Evolutionary conservation across 208 protist species (phyloP), one percentile per base, ranked within the genome.

Genomic region (Leishmania tropica): DNA sequence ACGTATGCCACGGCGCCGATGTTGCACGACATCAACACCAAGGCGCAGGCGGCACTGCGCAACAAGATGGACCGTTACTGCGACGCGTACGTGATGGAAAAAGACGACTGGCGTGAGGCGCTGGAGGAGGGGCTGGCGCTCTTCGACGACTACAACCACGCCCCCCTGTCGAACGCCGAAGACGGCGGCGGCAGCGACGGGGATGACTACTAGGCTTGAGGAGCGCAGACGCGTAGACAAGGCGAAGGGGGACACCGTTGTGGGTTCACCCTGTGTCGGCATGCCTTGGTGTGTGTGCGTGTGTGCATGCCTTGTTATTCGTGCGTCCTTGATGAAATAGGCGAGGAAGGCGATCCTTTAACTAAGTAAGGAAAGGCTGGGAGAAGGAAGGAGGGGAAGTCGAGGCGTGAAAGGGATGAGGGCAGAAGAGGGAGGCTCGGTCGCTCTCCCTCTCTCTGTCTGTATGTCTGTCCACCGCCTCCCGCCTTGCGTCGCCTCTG

Each of bases 61-160:
- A 64, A 83, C 73, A 86, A 85, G 56, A 78, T 77, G 64, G 85
- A 95, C 62, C 51, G 85, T 1, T 90, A 93, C 84, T 83, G 86
- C 54, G 81, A 67, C 3, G 64, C 81, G 0, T 97, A 97, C 82
- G 70, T 76, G 17, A 90, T 97, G 82, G 89, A 95, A 60, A 83
- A 78, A 45, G 94, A 97, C 47, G 92, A 96, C 48, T 97, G 94
- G 94, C 79, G 51, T 58, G 94, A 97, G 81, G 68, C 68, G 5
- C 17, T 92, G 75, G 93, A 97, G 79, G 91, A 93, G n/a, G 88
- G 89, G 13, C 19, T 86, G 68, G 74, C 92, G 65, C 81, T 97
- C 17, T 77, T 77, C 51, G 94, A 97, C 81, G 90, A 94, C 81
- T 97, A 97, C 81, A 73, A 91, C 77, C 94, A 96, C 81, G 84